phyloP scores from a whole-genome alignment of 768 basidiomycete species.

The Candolleomyces eurysporus region DNA sequence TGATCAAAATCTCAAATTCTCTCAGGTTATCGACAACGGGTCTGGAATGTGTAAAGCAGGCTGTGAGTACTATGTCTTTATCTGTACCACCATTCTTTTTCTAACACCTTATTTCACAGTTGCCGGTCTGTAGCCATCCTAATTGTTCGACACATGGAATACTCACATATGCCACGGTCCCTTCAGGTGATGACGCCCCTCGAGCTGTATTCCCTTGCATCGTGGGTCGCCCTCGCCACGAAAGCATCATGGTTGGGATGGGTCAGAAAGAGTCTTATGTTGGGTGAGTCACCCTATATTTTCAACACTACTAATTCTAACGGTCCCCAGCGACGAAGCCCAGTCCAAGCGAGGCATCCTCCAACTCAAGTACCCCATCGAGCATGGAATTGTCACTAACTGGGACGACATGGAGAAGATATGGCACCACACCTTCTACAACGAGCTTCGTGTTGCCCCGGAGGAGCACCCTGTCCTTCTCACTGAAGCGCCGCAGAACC shows the following conservation, averaged over 20 bases:
- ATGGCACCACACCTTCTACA: slow-evolving; percentile 94
- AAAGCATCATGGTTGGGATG: slow-evolving; percentile 92
- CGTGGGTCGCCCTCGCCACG: slow-evolving; percentile 85
- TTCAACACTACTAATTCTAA: background rate
- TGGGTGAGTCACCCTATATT: slow-evolving; percentile 46
- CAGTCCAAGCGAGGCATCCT: slow-evolving; percentile 82
- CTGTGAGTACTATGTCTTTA: slow-evolving; percentile 47
- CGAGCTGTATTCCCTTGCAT: slow-evolving; percentile 91
- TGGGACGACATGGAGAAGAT: slow-evolving; percentile 98
- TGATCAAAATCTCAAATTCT: background rate
- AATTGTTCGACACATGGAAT: background rate
- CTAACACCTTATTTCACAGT: background rate
- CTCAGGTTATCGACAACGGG: slow-evolving; percentile 80
- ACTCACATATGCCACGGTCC: background rate
- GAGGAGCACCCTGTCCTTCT: slow-evolving; percentile 85
- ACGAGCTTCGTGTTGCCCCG: slow-evolving; percentile 82
- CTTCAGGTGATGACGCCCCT: slow-evolving; percentile 75
- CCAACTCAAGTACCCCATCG: slow-evolving; percentile 89
- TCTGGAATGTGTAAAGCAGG: slow-evolving; percentile 99
- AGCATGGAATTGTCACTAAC: slow-evolving; percentile 91
- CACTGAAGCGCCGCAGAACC: slow-evolving; percentile 84
- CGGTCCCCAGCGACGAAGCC: slow-evolving; percentile 27
- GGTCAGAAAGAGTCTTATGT: slow-evolving; percentile 90
- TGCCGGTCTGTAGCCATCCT: background rate
- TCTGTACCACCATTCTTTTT: background rate